Conservation (phyloP, 2,329 filamentous ascomycete species). For the Lecanicillium sp. region DNA sequence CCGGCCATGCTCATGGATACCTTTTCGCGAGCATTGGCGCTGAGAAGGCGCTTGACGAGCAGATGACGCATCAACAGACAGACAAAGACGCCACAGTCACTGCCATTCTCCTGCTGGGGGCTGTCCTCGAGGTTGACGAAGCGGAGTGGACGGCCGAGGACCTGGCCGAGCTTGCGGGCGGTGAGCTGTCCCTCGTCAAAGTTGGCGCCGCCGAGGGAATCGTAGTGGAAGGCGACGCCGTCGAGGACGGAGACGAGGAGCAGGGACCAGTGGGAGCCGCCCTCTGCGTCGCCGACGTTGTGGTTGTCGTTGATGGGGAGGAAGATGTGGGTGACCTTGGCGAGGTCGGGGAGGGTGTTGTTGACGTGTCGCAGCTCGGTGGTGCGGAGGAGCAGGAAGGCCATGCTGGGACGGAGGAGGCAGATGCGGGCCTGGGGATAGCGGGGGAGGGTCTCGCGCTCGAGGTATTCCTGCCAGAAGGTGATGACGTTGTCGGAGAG, state of each 20-base stretch:
- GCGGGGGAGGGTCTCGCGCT: slow-evolving; percentile 75
- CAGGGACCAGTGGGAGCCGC: slow-evolving; percentile 90
- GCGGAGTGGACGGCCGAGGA: slow-evolving; percentile 61
- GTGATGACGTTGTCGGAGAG: slow-evolving; percentile 95
- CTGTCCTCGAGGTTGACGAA: slow-evolving; percentile 81
- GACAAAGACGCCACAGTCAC: slow-evolving; percentile 93
- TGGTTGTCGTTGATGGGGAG: slow-evolving; percentile 88
- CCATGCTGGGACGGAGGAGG: slow-evolving; percentile 87
- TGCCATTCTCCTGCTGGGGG: slow-evolving; percentile 86
- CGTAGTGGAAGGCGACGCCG: slow-evolving; percentile 92
- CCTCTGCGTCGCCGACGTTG: slow-evolving; percentile 72
- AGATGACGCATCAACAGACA: slow-evolving; percentile 92
- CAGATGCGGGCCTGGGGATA: slow-evolving; percentile 82
- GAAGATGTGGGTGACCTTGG: slow-evolving; percentile 81
- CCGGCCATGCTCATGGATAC: slow-evolving; percentile 91
- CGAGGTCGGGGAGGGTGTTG: slow-evolving; percentile 74
- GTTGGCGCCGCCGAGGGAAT: slow-evolving; percentile 75
- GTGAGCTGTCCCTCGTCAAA: slow-evolving; percentile 64
- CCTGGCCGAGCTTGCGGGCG: slow-evolving; percentile 59
- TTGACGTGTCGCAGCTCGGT: slow-evolving; percentile 49
- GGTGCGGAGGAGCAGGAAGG: slow-evolving; percentile 80
- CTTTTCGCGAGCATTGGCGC: slow-evolving; percentile 74
- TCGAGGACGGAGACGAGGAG: slow-evolving; percentile 86
- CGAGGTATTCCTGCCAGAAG: slow-evolving; percentile 97
- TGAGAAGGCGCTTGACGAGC: slow-evolving; percentile 76